Conservation (phyloP, 495 filamentous ascomycete genomes). For the Hypoxylon intermedium region DNA sequence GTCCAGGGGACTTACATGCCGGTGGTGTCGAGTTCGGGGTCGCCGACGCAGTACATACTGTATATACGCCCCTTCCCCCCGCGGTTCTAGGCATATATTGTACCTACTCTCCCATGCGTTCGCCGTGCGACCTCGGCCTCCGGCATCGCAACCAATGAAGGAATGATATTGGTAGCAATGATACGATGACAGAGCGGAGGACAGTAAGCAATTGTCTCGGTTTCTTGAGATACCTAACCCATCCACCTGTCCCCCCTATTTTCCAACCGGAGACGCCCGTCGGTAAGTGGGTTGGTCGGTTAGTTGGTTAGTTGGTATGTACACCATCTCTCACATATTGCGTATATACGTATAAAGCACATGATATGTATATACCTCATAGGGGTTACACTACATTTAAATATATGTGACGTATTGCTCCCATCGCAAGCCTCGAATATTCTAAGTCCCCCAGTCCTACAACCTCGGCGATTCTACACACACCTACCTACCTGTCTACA, state of each 20-base stretch:
- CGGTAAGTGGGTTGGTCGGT: no score
- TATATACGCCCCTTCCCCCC: constrained; percentile 13
- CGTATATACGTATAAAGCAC: background rate
- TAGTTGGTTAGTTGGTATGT: no score
- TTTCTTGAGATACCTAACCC: constrained; percentile 29
- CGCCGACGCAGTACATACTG: constrained; percentile 30
- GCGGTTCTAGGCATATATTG: constrained; percentile 6
- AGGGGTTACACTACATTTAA: constrained; percentile 1
- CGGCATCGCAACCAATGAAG: constrained; percentile 27
- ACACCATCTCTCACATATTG: constrained; percentile 33
- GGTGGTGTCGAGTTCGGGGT: constrained; percentile 20
- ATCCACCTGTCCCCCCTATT: constrained; percentile 13
- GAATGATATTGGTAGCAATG: constrained; percentile 12
- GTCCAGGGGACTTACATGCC: constrained; percentile 17
- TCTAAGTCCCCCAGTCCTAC: background rate
- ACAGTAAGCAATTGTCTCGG: constrained; percentile 31
- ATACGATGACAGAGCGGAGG: constrained; percentile 19
- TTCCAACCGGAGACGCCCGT: no score
- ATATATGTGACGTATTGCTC: background rate
- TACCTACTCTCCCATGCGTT: constrained; percentile 13
- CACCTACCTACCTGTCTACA: background rate
- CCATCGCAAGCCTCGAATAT: constrained; percentile 8
- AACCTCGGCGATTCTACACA: background rate
- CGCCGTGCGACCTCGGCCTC: constrained; percentile 33
- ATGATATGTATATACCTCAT: background rate